phyloP scores from a whole-genome alignment of 148 eudicot genomes.

The Salicornia ramosissima region DNA sequence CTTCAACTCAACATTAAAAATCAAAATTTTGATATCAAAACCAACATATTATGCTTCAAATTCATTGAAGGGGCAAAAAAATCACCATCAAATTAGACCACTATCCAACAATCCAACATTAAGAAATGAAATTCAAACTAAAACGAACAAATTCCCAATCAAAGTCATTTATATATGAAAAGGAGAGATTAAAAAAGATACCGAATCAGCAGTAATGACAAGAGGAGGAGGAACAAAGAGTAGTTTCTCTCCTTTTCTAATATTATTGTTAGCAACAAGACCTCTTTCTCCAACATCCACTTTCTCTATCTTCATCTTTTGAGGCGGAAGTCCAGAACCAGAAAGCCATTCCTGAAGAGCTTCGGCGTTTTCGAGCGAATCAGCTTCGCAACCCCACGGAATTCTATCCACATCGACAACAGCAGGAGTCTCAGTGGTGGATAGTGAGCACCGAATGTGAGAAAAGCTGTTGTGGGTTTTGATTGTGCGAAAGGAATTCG shows the following conservation, averaged over 20 bases:
- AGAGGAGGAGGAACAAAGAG: slow-evolving; percentile 89
- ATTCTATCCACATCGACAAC: slow-evolving; percentile 16
- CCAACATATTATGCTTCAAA: too few relatives aligned
- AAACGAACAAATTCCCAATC: background rate
- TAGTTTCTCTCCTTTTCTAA: slow-evolving; percentile 75
- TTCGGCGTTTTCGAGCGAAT: slow-evolving; percentile 69
- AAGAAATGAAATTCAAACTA: background rate
- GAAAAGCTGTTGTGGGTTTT: background rate
- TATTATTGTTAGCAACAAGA: slow-evolving; percentile 73
- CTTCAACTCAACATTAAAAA: background rate
- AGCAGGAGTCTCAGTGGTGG: slow-evolving; percentile 19
- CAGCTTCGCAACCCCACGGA: slow-evolving; percentile 84
- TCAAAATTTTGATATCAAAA: too few relatives aligned
- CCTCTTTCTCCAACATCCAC: slow-evolving; percentile 95
- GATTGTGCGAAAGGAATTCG: background rate
- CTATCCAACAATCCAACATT: background rate
- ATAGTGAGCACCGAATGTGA: slow-evolving; percentile 39
- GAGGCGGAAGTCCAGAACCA: slow-evolving; percentile 60
- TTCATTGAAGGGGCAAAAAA: too few relatives aligned
- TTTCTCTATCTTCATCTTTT: slow-evolving; percentile 73
- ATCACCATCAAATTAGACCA: too few relatives aligned
- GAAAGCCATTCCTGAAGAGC: slow-evolving; percentile 70
- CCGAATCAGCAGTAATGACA: slow-evolving; percentile 79
- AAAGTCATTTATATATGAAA: too few relatives aligned
- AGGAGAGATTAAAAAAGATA: slow-evolving; percentile 9